Evolutionary conservation across 73 alveolate genomes (phyloP).

Genomic region (Symbiodinium natans): DNA sequence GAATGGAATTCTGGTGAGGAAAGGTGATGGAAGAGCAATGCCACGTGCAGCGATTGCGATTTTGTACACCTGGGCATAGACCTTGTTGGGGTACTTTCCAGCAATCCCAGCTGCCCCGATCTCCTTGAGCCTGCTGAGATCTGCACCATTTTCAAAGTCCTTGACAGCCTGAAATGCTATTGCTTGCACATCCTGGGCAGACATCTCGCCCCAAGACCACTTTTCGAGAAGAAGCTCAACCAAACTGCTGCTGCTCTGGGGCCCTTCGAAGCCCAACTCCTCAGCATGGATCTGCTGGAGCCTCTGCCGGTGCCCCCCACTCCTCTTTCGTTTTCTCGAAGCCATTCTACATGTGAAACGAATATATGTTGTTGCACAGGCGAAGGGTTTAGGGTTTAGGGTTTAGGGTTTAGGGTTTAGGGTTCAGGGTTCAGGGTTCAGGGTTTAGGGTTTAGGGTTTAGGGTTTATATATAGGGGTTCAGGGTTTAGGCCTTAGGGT

Average conservation of each 20-base stretch:
- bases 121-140: background rate
- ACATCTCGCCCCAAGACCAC: conserved; percentile 33
- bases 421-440: no score
- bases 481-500: no score
- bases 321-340: background rate
- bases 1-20: background rate
- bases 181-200: background rate
- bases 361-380: no score
- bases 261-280: background rate
- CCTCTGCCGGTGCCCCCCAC: background rate
- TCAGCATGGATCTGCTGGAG: background rate
- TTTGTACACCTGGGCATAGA: background rate
- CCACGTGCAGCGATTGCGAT: background rate
- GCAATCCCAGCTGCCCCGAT: background rate
- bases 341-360: background rate
- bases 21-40: background rate
- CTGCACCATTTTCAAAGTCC: background rate
- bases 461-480: no score
- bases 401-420: no score
- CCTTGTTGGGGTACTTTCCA: background rate
- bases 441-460: no score
- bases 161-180: background rate
- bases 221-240: background rate
- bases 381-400: no score
- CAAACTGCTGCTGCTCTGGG: background rate